Evolutionary conservation across 1,284 basidiomycete genomes (phyloP), one percentile per base, ranked within the genome.

Genomic region (Fistulina hepatica): DNA sequence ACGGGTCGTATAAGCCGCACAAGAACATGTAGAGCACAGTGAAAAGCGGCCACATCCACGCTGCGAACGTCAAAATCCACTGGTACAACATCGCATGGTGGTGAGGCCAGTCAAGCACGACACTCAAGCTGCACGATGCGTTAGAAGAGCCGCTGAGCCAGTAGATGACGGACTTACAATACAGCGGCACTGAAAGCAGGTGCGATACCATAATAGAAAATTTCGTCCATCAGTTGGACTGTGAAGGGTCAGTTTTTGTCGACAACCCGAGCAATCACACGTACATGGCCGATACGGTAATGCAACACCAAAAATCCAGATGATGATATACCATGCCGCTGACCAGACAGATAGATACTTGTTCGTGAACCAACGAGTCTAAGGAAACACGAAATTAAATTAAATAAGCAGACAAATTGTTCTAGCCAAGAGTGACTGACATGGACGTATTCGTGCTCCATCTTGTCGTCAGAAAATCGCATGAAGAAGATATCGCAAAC

Each of bases 231-330:
- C 0, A 68, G 48, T 8, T 54, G 55, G 19, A 69, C 47, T 7
- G 76, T 13, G 71, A 58, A 44, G 81, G 72, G 6, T 63, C 60
- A 22, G 65, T 60, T 1, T 69, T 25, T 83, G 63, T 12, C 71
- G 60, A 82, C 84, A 88, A 49, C 79, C 84, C 25, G 74, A 47
- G 41, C 83, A 60, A 36, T 81, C 63, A 62, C 80, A 86, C 5
- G 73, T 43, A 9, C 74, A 63, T 3, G 77, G 13, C 8, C 10
- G 13, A 31, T 3, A 69, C 60, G 13, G 71, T 58, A 44, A 81
- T 73, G 6, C 63, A 61, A 22, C 65, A 60, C 2, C 69, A 26
- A 84, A 63, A 13, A 71, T 60, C 83, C 84, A 88, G 49, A 80
- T 85, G 26, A 75, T 47, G 41, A 84, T 60, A 36, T 81, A 63